Conservation (phyloP, 257 asterid genomes). For the Nicotiana noctiflora region DNA sequence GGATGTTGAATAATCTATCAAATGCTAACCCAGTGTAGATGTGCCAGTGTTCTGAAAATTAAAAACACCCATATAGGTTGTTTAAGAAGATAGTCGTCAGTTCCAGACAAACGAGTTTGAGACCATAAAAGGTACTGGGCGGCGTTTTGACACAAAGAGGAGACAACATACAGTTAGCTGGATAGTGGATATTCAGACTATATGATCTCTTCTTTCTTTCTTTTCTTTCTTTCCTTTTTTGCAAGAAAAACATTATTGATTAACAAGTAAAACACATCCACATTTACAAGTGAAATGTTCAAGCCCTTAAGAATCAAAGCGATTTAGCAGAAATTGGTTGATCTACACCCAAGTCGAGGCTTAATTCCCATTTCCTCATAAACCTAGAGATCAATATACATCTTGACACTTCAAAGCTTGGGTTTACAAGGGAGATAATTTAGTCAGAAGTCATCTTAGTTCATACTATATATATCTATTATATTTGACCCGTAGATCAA, state of each 20-base stretch:
- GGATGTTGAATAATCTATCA: neutral
- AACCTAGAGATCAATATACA: neutral
- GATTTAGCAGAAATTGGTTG: neutral
- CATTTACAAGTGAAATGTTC: conserved; percentile 2
- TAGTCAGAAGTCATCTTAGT: neutral
- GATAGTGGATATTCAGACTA: neutral
- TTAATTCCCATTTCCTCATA: neutral
- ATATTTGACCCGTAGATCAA: neutral
- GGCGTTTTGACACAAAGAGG: neutral
- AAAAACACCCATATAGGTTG: neutral
- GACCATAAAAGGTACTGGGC: neutral
- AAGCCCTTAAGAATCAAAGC: neutral
- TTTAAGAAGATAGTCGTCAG: neutral
- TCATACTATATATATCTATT: neutral
- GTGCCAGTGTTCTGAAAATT: neutral
- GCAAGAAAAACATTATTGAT: neutral
- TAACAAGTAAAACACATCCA: neutral
- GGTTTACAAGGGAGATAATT: neutral
- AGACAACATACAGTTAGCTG: neutral
- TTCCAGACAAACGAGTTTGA: neutral
- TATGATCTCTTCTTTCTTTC: neutral
- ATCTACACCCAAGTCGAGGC: neutral
- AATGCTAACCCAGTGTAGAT: neutral
- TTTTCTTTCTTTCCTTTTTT: neutral
- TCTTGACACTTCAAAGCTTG: neutral